Percentiles rank a stretch among this genome's conserved stretches.
Evolutionary conservation across 805 yeast genomes (phyloP).

Genomic region (Candida ovalis): DNA sequence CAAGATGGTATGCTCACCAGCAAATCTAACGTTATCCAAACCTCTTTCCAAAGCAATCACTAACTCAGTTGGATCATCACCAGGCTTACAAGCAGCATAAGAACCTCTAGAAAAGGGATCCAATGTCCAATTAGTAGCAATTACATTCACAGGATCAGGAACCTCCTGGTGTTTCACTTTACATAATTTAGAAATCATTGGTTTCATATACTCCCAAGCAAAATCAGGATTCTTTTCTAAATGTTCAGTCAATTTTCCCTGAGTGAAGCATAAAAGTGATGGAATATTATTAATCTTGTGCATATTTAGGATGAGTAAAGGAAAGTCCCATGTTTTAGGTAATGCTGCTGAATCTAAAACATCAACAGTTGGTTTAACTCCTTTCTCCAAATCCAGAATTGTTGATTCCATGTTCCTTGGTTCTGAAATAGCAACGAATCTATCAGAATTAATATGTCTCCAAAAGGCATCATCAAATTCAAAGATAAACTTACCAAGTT

Average conservation of each 20-base stretch:
- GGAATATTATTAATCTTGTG: conserved; percentile 47
- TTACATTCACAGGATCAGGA: conserved; percentile 36
- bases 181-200: conserved; percentile 36
- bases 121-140: conserved; percentile 70
- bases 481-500: conserved; percentile 68
- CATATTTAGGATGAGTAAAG: conserved; percentile 58
- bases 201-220: conserved; percentile 58
- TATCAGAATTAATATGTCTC: conserved; percentile 45
- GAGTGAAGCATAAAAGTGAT: conserved; percentile 61
- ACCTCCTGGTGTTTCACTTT: conserved; percentile 5
- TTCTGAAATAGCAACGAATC: conserved; percentile 43
- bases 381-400: conserved; percentile 4
- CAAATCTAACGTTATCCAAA: conserved; percentile 63
- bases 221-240: conserved; percentile 45
- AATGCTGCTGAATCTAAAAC: background rate
- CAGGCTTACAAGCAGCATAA: conserved; percentile 66
- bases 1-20: conserved; percentile 84
- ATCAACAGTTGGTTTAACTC: background rate
- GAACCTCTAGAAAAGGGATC: conserved; percentile 82
- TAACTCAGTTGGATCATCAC: conserved; percentile 64
- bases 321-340: conserved; percentile 53
- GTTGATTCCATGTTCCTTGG: conserved; percentile 21
- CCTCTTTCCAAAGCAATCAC: conserved; percentile 62
- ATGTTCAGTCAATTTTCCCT: conserved; percentile 67
- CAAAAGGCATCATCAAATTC: conserved; percentile 65